Evolutionary conservation across 2,329 filamentous ascomycete genomes (phyloP), one percentile per base, ranked within the genome.

Genomic region (Xylaria sp.): DNA sequence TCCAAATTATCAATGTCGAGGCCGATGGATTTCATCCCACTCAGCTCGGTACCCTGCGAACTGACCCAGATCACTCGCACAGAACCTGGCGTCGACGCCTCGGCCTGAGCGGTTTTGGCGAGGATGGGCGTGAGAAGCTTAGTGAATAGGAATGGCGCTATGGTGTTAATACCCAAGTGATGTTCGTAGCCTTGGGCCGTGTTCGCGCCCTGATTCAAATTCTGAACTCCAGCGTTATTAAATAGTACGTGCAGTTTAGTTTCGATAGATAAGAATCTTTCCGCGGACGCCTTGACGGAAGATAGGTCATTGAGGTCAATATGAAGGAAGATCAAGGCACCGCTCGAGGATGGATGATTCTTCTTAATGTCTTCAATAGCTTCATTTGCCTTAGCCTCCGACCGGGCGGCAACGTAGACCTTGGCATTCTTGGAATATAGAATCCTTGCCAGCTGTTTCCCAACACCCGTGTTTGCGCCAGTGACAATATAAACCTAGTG

Each of bases 341-440:
- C 81, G 10, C 53, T 65, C 23, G 44, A 70, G 67, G 3, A 67
- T 46, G 17, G 65, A 13, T 38, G 40, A 3, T 67, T 28, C 10
- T 65, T 56, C 60, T 80, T 76, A 70, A 85, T 83, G 9, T 77
- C 73, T 5, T 71, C 60, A 59, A 85, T 85, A 1, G 81, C 81
- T 3, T 66, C 70, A 5, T 71, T 67, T 0, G 79, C 79, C 68
- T 83, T 83, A 3, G 76, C 73, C 59, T 79, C 74, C 0, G 79
- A 80, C 23, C 83, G 81, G 1, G 79, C 81, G 7, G 79, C 79
- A 17, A 85, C 68, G 70, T 83, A 85, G 49, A 85, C 81, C 56
- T 79, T 83, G 40, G 80, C 83, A 67, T 81, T 78, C 46, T 79
- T 77, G 28, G 73, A 68, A 71, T 82, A 83, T 26, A 84, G 79